Evolutionary conservation across 257 asterid genomes (phyloP), one percentile per base, ranked within the genome.

Genomic region (Petunia secreta): DNA sequence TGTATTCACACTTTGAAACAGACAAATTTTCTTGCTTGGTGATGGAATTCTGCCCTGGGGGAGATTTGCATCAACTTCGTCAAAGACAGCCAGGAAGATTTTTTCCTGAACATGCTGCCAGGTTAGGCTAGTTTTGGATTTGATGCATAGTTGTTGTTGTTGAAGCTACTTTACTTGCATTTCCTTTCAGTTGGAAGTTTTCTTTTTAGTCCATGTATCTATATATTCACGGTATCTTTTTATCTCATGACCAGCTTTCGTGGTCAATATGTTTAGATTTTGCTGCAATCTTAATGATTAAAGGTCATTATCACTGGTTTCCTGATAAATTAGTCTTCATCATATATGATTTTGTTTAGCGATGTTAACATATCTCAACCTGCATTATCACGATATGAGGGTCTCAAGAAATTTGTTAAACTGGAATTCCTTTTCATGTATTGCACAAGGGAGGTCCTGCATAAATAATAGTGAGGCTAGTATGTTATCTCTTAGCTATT

Each of bases 1-100:
- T 90, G 68, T 90, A 90, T 84, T 82, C 91, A 15, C 92, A 90
- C 75, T 90, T 90, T 63, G 94, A 90, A 82, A 88, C 90, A 1
- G 94, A 87, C 13, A 90, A 87, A 59, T 90, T 86, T 71, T 88
- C 94, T 58, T 88, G 90, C 86, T 85, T 90, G 86, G 92, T 90
- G 79, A 90, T 88, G 94, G 94, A 90, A 81, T 88, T 87, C 63
- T 90, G 94, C 48, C 91, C 94, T 48, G 94, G 94, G 39, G 94
- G 94, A 85, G 94, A 90, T 87, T 83, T 90, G 81, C 94, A 90
- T 59, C 89, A 88, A 11, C 91, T 90, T 81, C 85, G 94, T 69
- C 94, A 90, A 81, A 86, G 88, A 53, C 92, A 88, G 73, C 92
- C 94, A 10, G 94, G 94, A 59, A 88, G 84, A 77, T 87, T 62